These are phyloP conservation scores for Neurospora crassa DNA, from an alignment of 2,329 filamentous ascomycete species.

Conservation along the genomic window DNA sequence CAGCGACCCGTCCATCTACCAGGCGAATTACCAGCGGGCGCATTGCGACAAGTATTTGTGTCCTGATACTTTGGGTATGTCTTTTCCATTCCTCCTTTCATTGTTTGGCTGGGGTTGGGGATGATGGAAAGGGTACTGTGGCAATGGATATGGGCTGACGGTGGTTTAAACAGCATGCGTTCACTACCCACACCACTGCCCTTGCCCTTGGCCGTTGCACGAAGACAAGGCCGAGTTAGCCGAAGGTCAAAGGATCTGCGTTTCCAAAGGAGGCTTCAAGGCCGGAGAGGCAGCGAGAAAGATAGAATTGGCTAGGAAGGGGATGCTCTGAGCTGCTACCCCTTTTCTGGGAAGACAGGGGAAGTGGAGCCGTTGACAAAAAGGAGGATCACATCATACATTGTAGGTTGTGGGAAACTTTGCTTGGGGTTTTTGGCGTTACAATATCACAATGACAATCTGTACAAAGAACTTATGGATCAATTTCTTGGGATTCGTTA, in stretches of 20 bases:
- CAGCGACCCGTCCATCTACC: conserved; percentile 74
- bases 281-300: conserved; percentile 63
- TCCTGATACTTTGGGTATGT: conserved; percentile 64
- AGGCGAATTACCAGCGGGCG: conserved; percentile 41
- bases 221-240: conserved; percentile 71
- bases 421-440: background rate
- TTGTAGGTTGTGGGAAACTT: background rate
- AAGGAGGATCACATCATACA: background rate
- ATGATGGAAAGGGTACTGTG: too few species aligned
- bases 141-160: background rate
- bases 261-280: conserved; percentile 67
- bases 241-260: conserved; percentile 64
- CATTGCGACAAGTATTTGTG: conserved; percentile 90
- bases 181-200: conserved; percentile 93
- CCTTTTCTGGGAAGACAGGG: background rate
- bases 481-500: background rate
- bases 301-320: conserved; percentile 72
- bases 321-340: conserved; percentile 45
- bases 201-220: conserved; percentile 68
- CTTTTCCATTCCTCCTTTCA: background rate
- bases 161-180: conserved; percentile 73
- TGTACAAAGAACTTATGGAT: background rate
- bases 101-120: too few species aligned
- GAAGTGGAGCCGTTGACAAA: background rate
- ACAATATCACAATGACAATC: background rate